Percentiles rank a stretch among this genome's conserved stretches.
Evolutionary conservation across 2,329 filamentous ascomycete genomes (phyloP).

Genomic region (Xylariomycetidae sp.): DNA sequence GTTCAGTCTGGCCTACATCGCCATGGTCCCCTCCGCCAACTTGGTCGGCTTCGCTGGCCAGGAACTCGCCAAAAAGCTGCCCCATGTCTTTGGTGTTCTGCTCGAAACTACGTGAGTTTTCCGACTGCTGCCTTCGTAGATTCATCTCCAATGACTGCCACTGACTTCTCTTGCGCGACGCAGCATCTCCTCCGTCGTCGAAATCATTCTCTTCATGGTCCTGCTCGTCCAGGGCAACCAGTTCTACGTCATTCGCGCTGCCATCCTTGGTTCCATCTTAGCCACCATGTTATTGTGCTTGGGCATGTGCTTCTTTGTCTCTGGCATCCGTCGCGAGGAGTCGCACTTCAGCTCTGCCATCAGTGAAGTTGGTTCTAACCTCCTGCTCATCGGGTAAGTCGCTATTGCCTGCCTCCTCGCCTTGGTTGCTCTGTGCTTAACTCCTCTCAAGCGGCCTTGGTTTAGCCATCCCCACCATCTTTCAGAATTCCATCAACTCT

Average conservation of each 20-base stretch:
- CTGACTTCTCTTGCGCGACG: neutral
- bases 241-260: slow-evolving; percentile 73
- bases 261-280: slow-evolving; percentile 76
- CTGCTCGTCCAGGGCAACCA: slow-evolving; percentile 46
- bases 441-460: slow-evolving; percentile 37
- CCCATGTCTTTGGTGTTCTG: slow-evolving; percentile 63
- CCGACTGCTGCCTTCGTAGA: slow-evolving; percentile 16
- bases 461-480: slow-evolving; percentile 49
- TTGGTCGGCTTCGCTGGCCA: slow-evolving; percentile 69
- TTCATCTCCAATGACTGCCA: neutral
- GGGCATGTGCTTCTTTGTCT: slow-evolving; percentile 73
- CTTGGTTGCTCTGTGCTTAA: slow-evolving; percentile 26
- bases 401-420: slow-evolving; percentile 29
- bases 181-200: slow-evolving; percentile 65
- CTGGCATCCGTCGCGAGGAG: slow-evolving; percentile 62
- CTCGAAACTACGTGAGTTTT: slow-evolving; percentile 48
- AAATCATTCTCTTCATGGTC: slow-evolving; percentile 78
- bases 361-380: slow-evolving; percentile 70
- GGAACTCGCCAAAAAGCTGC: slow-evolving; percentile 67
- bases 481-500: slow-evolving; percentile 40
- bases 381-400: slow-evolving; percentile 72
- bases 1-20: slow-evolving; percentile 67
- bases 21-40: slow-evolving; percentile 73
- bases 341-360: slow-evolving; percentile 69
- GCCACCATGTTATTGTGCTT: slow-evolving; percentile 77